A percentile compares a stretch with the other conserved stretches of the same genome.
These are phyloP conservation scores for Dysphania ambrosioides DNA, from an alignment of 148 eudicot species.

Conservation along the genomic window DNA sequence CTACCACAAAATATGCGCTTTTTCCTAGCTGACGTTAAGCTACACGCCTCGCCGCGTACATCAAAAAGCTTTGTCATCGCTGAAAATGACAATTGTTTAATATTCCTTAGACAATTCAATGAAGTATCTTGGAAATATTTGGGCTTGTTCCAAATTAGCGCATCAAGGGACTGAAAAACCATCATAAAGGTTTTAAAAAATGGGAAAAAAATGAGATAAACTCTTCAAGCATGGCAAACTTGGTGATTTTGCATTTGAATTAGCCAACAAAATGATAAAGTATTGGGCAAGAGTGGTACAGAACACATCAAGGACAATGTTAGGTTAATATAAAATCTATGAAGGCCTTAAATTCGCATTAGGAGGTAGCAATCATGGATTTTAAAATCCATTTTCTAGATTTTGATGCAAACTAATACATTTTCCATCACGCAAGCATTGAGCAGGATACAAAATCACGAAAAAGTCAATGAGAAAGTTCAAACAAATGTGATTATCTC, in stretches of 20 bases:
- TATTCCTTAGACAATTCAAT: background rate
- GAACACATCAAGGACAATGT: background rate
- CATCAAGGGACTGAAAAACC: background rate
- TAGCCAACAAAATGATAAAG: background rate
- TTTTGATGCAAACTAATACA: background rate
- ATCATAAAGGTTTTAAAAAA: background rate
- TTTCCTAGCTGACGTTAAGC: background rate
- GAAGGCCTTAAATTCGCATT: background rate
- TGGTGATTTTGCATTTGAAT: background rate
- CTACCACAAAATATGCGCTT: background rate
- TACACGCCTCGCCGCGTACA: conserved; percentile 24
- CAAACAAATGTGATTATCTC: background rate
- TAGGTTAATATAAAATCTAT: background rate
- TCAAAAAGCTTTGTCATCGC: conserved; percentile 21
- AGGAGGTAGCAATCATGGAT: conserved; percentile 6
- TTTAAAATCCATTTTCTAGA: background rate
- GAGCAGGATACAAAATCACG: background rate
- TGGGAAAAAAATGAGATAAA: background rate
- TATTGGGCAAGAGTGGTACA: background rate
- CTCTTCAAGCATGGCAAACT: background rate
- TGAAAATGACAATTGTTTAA: background rate
- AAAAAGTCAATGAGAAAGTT: conserved; percentile 1
- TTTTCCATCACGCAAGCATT: conserved; percentile 3
- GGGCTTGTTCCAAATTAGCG: background rate
- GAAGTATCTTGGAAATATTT: background rate